Percentiles rank a stretch among this genome's conserved stretches.
Evolutionary conservation across 768 basidiomycete species (phyloP).

Genomic region (Hydnum rufescens): DNA sequence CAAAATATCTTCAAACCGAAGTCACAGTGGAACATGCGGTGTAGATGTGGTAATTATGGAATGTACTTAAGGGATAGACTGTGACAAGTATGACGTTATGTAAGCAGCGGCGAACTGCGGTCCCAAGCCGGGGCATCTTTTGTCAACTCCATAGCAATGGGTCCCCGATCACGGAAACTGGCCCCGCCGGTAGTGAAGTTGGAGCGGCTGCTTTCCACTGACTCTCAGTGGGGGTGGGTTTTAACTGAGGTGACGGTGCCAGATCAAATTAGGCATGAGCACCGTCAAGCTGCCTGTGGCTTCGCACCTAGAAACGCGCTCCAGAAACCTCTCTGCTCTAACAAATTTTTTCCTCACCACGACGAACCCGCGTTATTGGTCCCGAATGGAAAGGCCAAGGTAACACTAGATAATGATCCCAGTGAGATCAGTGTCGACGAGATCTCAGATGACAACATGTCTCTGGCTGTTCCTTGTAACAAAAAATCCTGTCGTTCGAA

Average conservation of each 20-base stretch:
- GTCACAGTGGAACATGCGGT: too few species aligned
- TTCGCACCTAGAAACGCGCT: constrained; percentile 29
- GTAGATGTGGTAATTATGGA: too few species aligned
- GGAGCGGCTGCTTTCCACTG: too few species aligned
- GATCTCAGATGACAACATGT: constrained; percentile 33
- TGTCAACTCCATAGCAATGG: too few species aligned
- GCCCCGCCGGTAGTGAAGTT: too few species aligned
- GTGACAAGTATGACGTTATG: too few species aligned
- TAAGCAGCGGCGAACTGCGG: too few species aligned
- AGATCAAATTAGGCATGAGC: constrained; percentile 44
- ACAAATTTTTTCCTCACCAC: constrained; percentile 18
- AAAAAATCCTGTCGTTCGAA: constrained; percentile 52
- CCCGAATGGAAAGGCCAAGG: constrained; percentile 29
- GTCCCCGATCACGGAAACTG: too few species aligned
- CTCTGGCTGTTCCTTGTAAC: constrained; percentile 23
- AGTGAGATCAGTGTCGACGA: too few species aligned
- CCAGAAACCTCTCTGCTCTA: constrained; percentile 27
- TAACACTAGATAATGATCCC: constrained; percentile 50
- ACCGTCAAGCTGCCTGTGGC: constrained; percentile 48
- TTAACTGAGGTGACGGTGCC: constrained; percentile 36
- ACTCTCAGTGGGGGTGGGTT: constrained; percentile 65
- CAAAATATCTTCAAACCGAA: too few species aligned
- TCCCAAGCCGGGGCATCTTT: too few species aligned
- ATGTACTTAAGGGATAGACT: too few species aligned
- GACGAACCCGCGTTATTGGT: constrained; percentile 7